phyloP scores from a whole-genome alignment of 108 stramenopile species.

The Cyclotella sp. region DNA sequence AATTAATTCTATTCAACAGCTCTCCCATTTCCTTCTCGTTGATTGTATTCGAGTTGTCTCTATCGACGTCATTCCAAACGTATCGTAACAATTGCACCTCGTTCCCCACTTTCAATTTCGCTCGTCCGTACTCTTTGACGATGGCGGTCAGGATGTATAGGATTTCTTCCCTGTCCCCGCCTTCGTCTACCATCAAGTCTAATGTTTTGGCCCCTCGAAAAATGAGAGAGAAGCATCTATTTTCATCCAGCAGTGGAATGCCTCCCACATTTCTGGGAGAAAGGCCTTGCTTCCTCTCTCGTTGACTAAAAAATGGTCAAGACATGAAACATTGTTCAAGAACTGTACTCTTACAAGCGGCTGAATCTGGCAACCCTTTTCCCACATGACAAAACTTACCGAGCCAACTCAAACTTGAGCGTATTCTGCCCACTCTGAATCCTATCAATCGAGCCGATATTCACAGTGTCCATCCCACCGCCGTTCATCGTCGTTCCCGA shows the following conservation, averaged over 20 bases:
- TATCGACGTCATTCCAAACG: constrained; percentile 46
- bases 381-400: constrained; percentile 18
- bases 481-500: neutral
- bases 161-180: constrained; percentile 65
- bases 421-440: constrained; percentile 83
- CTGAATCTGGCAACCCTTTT: too few relatives aligned
- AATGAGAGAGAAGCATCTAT: constrained; percentile 72
- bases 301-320: too few relatives aligned
- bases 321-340: too few relatives aligned
- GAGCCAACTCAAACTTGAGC: constrained; percentile 62
- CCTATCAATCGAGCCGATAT: constrained; percentile 82
- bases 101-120: constrained; percentile 72
- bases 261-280: constrained; percentile 29
- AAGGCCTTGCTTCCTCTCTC: constrained; percentile 50
- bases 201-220: constrained; percentile 83
- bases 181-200: constrained; percentile 72
- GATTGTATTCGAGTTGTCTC: constrained; percentile 68
- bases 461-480: constrained; percentile 43
- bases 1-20: constrained; percentile 54
- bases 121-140: constrained; percentile 60
- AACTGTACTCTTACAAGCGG: too few relatives aligned
- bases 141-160: constrained; percentile 69
- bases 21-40: constrained; percentile 61
- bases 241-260: constrained; percentile 61
- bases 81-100: constrained; percentile 65